These are phyloP conservation scores for Monilinia laxa DNA, from an alignment of 2,329 filamentous ascomycete genomes.

Conservation along the genomic window DNA sequence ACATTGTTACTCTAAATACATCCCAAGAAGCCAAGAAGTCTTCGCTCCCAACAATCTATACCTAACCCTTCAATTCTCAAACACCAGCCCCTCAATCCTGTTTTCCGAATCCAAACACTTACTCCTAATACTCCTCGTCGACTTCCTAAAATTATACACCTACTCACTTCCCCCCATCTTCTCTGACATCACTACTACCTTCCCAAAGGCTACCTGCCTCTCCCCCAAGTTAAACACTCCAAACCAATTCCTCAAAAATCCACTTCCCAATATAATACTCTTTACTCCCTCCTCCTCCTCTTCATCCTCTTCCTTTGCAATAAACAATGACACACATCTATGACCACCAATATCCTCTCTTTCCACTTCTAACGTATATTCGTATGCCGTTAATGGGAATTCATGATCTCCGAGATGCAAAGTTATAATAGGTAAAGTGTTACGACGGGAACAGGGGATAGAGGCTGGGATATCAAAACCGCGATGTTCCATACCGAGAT, in stretches of 20 bases:
- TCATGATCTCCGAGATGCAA: constrained; percentile 3
- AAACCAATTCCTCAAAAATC: constrained; percentile 26
- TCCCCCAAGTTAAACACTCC: constrained; percentile 25
- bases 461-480: not conserved
- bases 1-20: not conserved
- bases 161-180: not conserved
- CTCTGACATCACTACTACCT: not conserved
- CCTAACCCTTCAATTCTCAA: not conserved
- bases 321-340: constrained; percentile 26
- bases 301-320: constrained; percentile 15
- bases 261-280: constrained; percentile 24
- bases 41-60: not conserved
- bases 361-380: constrained; percentile 25
- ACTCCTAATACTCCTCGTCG: not conserved
- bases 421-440: not conserved
- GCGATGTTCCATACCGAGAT: constrained; percentile 1
- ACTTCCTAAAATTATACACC: not conserved
- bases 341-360: constrained; percentile 17
- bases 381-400: constrained; percentile 17
- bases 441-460: constrained; percentile 1
- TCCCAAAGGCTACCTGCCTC: constrained; percentile 24
- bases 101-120: not conserved
- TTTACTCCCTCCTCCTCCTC: not conserved
- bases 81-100: not conserved
- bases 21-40: not conserved